Evolutionary conservation across 2,329 filamentous ascomycete species (phyloP).

Genomic region (Paraphaeosphaeria minitans): DNA sequence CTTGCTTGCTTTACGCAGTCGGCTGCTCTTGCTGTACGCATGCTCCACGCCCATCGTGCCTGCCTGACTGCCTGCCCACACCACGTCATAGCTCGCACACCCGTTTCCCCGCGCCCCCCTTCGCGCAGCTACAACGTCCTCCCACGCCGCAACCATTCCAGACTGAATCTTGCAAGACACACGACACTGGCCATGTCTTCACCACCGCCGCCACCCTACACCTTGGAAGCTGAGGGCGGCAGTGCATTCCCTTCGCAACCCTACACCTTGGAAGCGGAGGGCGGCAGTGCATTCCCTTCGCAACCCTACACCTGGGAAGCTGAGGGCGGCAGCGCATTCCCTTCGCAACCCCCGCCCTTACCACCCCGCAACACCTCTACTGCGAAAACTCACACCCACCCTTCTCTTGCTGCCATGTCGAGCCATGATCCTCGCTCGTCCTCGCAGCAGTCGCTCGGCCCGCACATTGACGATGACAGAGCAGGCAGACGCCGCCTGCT

Average conservation of each 20-base stretch:
- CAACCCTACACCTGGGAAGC: no score
- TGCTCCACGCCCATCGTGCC: not conserved
- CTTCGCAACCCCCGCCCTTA: slow-evolving; percentile 45
- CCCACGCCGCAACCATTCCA: not conserved
- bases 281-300: slow-evolving; percentile 29
- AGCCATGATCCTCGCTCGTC: slow-evolving; percentile 52
- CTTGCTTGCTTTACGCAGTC: not conserved
- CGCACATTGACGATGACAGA: slow-evolving; percentile 37
- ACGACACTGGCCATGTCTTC: slow-evolving; percentile 18
- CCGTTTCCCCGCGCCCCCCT: slow-evolving; percentile 6
- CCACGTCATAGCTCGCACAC: slow-evolving; percentile 9
- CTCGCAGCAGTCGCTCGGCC: slow-evolving; percentile 53
- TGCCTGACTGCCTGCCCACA: not conserved
- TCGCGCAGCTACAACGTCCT: not conserved
- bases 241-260: slow-evolving; percentile 38
- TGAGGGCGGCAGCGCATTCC: slow-evolving; percentile 24
- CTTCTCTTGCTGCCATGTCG: slow-evolving; percentile 33
- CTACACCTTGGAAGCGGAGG: no score
- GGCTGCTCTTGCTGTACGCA: not conserved
- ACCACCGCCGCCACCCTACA: slow-evolving; percentile 6
- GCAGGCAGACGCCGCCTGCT: slow-evolving; percentile 64
- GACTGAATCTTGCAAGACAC: not conserved
- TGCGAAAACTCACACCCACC: slow-evolving; percentile 26
- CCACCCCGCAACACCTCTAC: slow-evolving; percentile 22
- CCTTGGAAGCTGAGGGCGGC: slow-evolving; percentile 14